Evolutionary conservation across 352 stramenopile genomes (phyloP).

Genomic region (Globisporangium alternatum): DNA sequence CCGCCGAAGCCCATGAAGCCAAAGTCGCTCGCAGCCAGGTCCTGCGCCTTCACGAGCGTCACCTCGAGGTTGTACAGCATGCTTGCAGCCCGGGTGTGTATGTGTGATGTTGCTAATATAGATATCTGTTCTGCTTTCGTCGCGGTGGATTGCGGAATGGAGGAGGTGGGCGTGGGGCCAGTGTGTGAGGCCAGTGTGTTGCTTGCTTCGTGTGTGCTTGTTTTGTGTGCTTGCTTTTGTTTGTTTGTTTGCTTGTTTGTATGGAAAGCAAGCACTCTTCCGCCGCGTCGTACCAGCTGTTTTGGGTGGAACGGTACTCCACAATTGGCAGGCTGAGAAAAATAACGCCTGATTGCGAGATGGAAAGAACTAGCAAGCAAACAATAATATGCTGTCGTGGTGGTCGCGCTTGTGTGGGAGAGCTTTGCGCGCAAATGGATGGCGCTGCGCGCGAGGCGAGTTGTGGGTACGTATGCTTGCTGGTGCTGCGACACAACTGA

Average conservation of each 20-base stretch:
- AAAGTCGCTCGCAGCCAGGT: conserved; percentile 58
- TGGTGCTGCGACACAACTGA: too few species aligned
- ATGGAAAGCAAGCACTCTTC: not conserved
- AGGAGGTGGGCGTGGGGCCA: not conserved
- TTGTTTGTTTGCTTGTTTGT: not conserved
- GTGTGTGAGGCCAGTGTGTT: not conserved
- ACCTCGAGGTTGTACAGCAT: conserved; percentile 55
- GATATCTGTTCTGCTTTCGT: not conserved
- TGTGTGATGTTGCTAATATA: not conserved
- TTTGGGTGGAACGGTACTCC: not conserved
- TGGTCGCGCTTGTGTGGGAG: too few species aligned
- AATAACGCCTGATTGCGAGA: too few species aligned
- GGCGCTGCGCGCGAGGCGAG: too few species aligned
- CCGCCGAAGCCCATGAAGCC: conserved; percentile 67
- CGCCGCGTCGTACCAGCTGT: not conserved
- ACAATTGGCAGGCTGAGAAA: not conserved
- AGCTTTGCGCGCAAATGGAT: too few species aligned
- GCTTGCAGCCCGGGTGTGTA: too few species aligned
- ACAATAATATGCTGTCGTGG: too few species aligned
- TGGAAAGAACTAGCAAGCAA: too few species aligned
- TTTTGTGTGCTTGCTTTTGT: not conserved
- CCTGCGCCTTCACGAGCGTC: conserved; percentile 49
- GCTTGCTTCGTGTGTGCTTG: not conserved
- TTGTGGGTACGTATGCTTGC: too few species aligned
- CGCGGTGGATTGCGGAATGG: not conserved